These are phyloP conservation scores for Chenopodium suecicum DNA, from an alignment of 148 eudicot species.

Conservation along the genomic window DNA sequence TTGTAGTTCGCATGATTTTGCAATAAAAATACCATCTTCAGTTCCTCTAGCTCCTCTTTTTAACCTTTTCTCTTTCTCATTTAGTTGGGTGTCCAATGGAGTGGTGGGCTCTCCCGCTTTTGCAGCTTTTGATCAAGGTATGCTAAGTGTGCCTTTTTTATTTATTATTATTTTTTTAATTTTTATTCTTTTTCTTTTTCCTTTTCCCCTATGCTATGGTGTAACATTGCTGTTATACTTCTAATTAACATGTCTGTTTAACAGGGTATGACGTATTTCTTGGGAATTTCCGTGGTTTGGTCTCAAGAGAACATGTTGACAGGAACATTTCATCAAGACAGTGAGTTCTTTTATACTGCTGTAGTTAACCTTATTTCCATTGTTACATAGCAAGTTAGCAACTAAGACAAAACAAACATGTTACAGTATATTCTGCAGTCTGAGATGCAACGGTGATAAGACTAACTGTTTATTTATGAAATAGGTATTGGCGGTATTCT, in stretches of 20 bases:
- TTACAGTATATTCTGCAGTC: not conserved
- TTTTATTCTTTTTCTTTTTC: not conserved
- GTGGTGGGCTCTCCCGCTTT: slow-evolving; percentile 98
- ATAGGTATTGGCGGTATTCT: slow-evolving; percentile 94
- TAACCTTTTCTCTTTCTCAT: not conserved
- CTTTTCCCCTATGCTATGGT: not conserved
- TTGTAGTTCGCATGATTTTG: not conserved
- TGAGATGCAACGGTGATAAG: not conserved
- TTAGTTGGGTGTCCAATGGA: slow-evolving; percentile 95
- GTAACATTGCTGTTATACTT: not conserved
- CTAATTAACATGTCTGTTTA: not conserved
- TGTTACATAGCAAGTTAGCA: not conserved
- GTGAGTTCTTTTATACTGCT: slow-evolving; percentile 46
- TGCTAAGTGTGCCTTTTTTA: not conserved
- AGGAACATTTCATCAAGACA: slow-evolving; percentile 71
- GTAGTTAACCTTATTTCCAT: not conserved
- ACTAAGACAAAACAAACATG: not conserved
- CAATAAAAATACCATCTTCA: not conserved
- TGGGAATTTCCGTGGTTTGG: slow-evolving; percentile 91
- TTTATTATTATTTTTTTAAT: too few species aligned
- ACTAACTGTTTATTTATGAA: slow-evolving; percentile 13
- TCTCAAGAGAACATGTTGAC: slow-evolving; percentile 86
- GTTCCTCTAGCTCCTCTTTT: not conserved
- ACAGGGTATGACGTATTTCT: slow-evolving; percentile 95
- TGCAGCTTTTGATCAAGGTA: slow-evolving; percentile 99